A percentile compares a stretch with the other conserved stretches of the same genome.
phyloP scores from a whole-genome alignment of 495 filamentous ascomycete genomes.

The Oidiodendron maius region DNA sequence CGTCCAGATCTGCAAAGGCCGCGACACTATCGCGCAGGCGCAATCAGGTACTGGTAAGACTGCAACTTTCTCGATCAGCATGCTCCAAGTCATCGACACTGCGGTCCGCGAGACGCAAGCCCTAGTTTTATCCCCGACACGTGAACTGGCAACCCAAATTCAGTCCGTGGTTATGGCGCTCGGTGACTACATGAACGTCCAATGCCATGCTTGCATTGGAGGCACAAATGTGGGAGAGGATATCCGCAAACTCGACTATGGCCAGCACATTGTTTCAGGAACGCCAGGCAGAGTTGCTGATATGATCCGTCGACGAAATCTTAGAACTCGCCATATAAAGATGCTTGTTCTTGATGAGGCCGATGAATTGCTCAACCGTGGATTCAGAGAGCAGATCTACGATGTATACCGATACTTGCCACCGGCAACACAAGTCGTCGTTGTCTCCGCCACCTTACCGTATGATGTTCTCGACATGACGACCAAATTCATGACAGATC shows the following conservation, averaged over 20 bases:
- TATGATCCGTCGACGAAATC: slow-evolving; percentile 95
- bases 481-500: slow-evolving; percentile 99
- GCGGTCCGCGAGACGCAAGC: slow-evolving; percentile 84
- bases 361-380: slow-evolving; percentile 83
- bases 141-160: slow-evolving; percentile 96
- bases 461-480: slow-evolving; percentile 99
- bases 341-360: slow-evolving; percentile 99
- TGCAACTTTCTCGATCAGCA: slow-evolving; percentile 96
- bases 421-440: slow-evolving; percentile 93
- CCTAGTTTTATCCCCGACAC: slow-evolving; percentile 93
- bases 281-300: slow-evolving; percentile 95
- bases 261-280: slow-evolving; percentile 93
- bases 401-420: slow-evolving; percentile 97
- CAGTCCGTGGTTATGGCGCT: slow-evolving; percentile 96
- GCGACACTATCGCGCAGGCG: slow-evolving; percentile 98
- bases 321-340: slow-evolving; percentile 94
- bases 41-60: slow-evolving; percentile 99
- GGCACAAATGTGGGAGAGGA: slow-evolving; percentile 97
- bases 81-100: slow-evolving; percentile 89
- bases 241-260: slow-evolving; percentile 93
- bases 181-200: slow-evolving; percentile 98
- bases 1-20: slow-evolving; percentile 97
- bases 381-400: slow-evolving; percentile 99
- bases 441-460: slow-evolving; percentile 93
- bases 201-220: slow-evolving; percentile 98